Evolutionary conservation across 140 eudicot species (phyloP), one percentile per base, ranked within the genome.

Genomic region (Flaveria floridana): DNA sequence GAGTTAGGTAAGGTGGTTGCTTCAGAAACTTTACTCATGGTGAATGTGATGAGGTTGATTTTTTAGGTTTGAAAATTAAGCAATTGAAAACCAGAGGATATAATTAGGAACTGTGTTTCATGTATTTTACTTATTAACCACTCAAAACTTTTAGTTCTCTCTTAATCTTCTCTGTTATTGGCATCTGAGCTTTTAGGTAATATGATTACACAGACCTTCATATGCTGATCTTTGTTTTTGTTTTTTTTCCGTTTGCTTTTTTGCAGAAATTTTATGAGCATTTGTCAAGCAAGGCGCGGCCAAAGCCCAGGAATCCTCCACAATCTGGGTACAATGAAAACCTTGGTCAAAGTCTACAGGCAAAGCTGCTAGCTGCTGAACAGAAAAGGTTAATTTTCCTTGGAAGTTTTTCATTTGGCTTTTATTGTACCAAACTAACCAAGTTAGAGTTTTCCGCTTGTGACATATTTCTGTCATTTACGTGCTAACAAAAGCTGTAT

Each of bases 341-440:
- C 71, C 89, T 80, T 70, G 90, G 88, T 47, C 95, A 81, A 77
- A 87, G 92, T 30, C 87, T 92, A 25, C 95, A 89, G 82, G 90
- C 96, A 8, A 92, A 87, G 82, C 95, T 89, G 20, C 80, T 74
- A 69, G 96, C 97, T 65, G 97, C 97, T 74, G 96, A 92, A 73
- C 86, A 84, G 84, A 92, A 87, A 70, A 87, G 97, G 97, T 89
- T 10, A 66, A 65, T 15, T 61, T 34, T 48, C 50, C 55, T 21
- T 66, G n/a, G n/a, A 6, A 57, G 23, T 39, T 39, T 70, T 63
- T 34, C 21, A 9, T 65, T 51, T 66, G 53, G 16, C 53, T 44
- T 80, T 9, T 28, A 41, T 58, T 20, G 57, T 70, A 57, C 57
- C 61, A 47, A 73, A 46, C 55, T 16, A 58, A 44, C 34, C 42